These are phyloP conservation scores for Hypomontagnella submonticulosa DNA, from an alignment of 495 filamentous ascomycete genomes.

Conservation along the genomic window DNA sequence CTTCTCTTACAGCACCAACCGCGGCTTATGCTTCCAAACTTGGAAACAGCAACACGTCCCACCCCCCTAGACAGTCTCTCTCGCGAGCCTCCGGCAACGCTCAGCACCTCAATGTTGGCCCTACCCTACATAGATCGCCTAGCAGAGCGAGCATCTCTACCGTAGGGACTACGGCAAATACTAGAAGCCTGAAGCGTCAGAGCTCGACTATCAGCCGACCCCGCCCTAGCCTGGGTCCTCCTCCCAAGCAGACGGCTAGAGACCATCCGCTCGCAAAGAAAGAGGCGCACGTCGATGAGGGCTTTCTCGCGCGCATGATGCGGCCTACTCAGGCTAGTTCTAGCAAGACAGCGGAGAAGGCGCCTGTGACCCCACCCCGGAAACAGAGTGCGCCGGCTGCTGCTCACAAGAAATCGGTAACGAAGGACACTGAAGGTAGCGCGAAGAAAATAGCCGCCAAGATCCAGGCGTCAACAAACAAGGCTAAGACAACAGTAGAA, in stretches of 20 bases:
- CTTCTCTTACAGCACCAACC: conserved; percentile 71
- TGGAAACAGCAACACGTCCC: conserved; percentile 45
- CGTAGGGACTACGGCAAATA: conserved; percentile 30
- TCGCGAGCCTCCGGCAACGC: conserved; percentile 51
- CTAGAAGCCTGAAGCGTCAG: conserved; percentile 53
- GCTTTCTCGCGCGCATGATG: conserved; percentile 94
- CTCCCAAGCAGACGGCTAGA: conserved; percentile 56
- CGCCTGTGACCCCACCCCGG: conserved; percentile 55
- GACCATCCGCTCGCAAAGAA: conserved; percentile 56
- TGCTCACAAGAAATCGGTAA: conserved; percentile 32
- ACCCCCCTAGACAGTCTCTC: conserved; percentile 50
- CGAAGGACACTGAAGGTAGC: conserved; percentile 39
- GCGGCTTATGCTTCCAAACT: conserved; percentile 69
- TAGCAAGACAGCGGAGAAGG: conserved; percentile 79
- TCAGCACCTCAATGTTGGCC: conserved; percentile 33
- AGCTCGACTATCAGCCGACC: conserved; percentile 54
- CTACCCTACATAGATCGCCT: conserved; percentile 51
- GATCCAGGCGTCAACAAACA: conserved; percentile 37
- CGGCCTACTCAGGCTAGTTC: conserved; percentile 83
- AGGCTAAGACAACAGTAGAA: conserved; percentile 27
- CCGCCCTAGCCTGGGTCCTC: conserved; percentile 62
- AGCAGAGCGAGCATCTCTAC: conserved; percentile 59
- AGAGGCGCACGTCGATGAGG: conserved; percentile 68
- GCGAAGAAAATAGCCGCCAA: conserved; percentile 48
- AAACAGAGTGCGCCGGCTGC: conserved; percentile 41